Base-by-base conservation (phyloP, 2,329 filamentous ascomycete genomes). In the Aspergillus costaricaensis region DNA sequence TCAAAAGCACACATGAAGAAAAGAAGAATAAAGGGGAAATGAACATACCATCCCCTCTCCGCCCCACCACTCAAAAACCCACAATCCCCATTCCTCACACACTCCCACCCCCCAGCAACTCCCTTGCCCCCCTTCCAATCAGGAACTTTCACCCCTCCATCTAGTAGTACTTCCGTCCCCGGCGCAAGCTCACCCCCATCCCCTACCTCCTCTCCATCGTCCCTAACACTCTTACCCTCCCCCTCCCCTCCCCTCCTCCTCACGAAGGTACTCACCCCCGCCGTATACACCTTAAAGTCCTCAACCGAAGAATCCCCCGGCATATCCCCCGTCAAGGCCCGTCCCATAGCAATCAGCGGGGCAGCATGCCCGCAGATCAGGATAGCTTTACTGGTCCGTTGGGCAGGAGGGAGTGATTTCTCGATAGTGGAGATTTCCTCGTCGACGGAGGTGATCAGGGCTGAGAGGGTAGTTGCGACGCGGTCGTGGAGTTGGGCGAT, bases 331-430 rank as follows among this genome's bases (percentile, higher is more conserved):
- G 93, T 97, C 68, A 99, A 80, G 1, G 87, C 88, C 43, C 95
- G 85, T 0, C 94, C 94, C 66, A 95, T 85, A 8, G 91, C 89
- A 72, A 99, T 97, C 70, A 98, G 85, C 10, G 89, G 87, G 4
- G 95, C 95, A 1, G 95, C 95, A 79, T 99, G 95, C 1, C 91
- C 90, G 77, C 91, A 96, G 41, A 99, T 82, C 43, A 97, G 76
- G 23, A 96, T 82, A 0, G 91, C 84, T 62, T 75, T 79, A 59
- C 67, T 74, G 6, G 68, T 85, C 86, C 36, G 82, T 80, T 41
- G 85, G 7, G 60, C 50, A 9, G 87, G 32, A 5, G 57, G 85
- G 52, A 90, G 83, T n/a, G 77, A 75, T 3, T 70, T 66, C 47
- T 78, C 76, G 4, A 23, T 1, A 0, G 19, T 1, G 5, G 41